Base-by-base conservation (phyloP, 1,284 basidiomycete genomes). In the Pyrrhoderma noxium region DNA sequence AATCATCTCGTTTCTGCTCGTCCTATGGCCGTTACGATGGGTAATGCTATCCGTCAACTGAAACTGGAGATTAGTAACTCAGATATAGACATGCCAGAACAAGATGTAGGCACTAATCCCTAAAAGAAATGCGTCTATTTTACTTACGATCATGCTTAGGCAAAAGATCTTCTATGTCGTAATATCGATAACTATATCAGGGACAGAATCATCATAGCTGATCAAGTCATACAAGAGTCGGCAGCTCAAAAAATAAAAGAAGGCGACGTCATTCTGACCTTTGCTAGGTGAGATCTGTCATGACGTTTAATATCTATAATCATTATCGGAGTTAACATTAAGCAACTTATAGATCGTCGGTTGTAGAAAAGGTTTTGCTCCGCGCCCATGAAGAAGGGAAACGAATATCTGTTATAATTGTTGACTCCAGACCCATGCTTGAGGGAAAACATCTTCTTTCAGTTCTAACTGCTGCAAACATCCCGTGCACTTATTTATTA, bases 21-120 rank as follows among this genome's bases (percentile, higher is more conserved):
- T 47, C 89, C 91, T 0, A 87, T 94, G 83, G 89, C 89, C n/a
- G 83, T 92, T n/a, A 90, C 91, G 22, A 92, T 93, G 82, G 93
- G 91, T 0, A 94, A 94, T 62, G 93, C 93, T 0, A 92, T 93
- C 58, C 80, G 94, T 53, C 91, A 95, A 67, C 75, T 99, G 62
- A 99, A 99, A 72, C 76, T 96, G 55, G 93, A 98, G 64, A 97
- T 99, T 65, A 94, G 91, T 63, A 80, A 82, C 18, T 83, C 93
- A 43, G 89, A 92, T 60, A 90, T 93, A 49, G 94, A 98, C 67
- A 74, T 92, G 62, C 85, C 91, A 3, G 93, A 97, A 65, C 89
- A 94, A 63, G 92, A 97, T 70, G 93, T 94, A 61, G 65, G 45
- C 36, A 19, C 34, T 40, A 31, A 5, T 3, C 39, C 40, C 35